A percentile compares a stretch with the other conserved stretches of the same genome.
phyloP scores from a whole-genome alignment of 768 basidiomycete species.

The Tulasnella sp. region DNA sequence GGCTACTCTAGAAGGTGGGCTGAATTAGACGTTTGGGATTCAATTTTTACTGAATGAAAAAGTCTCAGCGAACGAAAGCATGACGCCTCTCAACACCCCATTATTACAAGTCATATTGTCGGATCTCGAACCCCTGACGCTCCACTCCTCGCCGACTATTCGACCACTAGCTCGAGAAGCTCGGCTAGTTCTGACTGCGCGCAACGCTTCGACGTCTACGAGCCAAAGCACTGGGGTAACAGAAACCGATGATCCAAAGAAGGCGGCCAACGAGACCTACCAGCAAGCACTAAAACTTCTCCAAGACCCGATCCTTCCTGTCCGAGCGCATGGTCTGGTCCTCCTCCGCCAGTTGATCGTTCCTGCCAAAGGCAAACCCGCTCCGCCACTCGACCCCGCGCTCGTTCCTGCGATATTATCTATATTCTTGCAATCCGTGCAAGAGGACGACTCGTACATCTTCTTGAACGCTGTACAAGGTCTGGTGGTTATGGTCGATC shows the following conservation, averaged over 20 bases:
- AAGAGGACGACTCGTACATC: conserved; percentile 93
- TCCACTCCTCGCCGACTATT: conserved; percentile 39
- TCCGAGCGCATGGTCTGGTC: conserved; percentile 85
- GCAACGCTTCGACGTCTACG: conserved; percentile 44
- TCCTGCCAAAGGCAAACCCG: background rate
- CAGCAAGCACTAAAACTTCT: conserved; percentile 81
- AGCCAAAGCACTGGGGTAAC: conserved; percentile 25
- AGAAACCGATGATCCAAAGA: conserved; percentile 20
- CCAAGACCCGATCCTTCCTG: conserved; percentile 86
- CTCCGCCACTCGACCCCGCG: conserved; percentile 41
- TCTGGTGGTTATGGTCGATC: conserved; percentile 74
- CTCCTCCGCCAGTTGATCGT: conserved; percentile 68
- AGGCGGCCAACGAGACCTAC: conserved; percentile 53
- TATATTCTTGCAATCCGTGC: conserved; percentile 74
- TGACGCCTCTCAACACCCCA: conserved; percentile 54
- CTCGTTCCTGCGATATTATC: conserved; percentile 76
- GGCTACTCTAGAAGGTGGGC: conserved; percentile 73
- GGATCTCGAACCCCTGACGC: conserved; percentile 50
- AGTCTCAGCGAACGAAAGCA: conserved; percentile 40
- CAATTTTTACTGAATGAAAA: background rate
- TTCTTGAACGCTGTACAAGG: conserved; percentile 91
- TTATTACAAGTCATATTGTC: conserved; percentile 64
- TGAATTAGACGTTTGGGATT: background rate
- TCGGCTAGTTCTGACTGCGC: conserved; percentile 72
- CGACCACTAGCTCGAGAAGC: conserved; percentile 67